phyloP scores from a whole-genome alignment of 2,329 filamentous ascomycete species.

The Claviceps fusiformis region DNA sequence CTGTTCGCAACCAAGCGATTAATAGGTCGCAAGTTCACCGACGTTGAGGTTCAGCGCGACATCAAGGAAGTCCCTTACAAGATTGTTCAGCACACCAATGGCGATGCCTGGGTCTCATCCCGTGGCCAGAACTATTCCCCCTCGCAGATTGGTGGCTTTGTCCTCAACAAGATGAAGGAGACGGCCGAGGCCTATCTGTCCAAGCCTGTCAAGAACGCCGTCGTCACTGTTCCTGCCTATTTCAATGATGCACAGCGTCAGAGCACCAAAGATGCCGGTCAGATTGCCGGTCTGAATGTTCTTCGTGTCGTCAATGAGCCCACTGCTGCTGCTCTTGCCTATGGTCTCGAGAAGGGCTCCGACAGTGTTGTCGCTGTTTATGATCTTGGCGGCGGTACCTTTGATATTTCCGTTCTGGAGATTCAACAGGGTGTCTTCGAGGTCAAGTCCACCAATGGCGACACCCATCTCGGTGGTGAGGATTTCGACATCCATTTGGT shows the following conservation, averaged over 20 bases:
- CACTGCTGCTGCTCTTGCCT: constrained; percentile 87
- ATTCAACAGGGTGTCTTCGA: constrained; percentile 98
- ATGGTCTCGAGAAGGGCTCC: constrained; percentile 88
- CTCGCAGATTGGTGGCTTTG: constrained; percentile 94
- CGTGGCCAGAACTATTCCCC: constrained; percentile 93
- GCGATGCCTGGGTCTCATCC: constrained; percentile 90
- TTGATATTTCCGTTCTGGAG: constrained; percentile 96
- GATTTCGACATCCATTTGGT: constrained; percentile 95
- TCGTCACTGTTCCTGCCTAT: constrained; percentile 94
- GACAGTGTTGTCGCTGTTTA: constrained; percentile 89
- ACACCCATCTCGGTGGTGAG: constrained; percentile 95
- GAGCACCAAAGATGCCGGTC: constrained; percentile 94
- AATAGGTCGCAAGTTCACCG: constrained; percentile 94
- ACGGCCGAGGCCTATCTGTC: constrained; percentile 87
- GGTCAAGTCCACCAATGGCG: constrained; percentile 98
- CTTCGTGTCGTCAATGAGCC: constrained; percentile 97
- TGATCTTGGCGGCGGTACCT: constrained; percentile 96
- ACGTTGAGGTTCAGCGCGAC: constrained; percentile 86
- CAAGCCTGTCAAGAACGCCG: constrained; percentile 86
- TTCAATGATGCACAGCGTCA: constrained; percentile 98
- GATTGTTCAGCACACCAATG: constrained; percentile 93
- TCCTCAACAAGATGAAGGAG: constrained; percentile 98
- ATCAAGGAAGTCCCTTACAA: constrained; percentile 98
- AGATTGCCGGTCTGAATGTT: constrained; percentile 91
- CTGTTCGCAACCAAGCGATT: constrained; percentile 97